These are phyloP conservation scores for Xylariaceae sp. DNA, from an alignment of 2,329 filamentous ascomycete genomes.

Conservation along the genomic window DNA sequence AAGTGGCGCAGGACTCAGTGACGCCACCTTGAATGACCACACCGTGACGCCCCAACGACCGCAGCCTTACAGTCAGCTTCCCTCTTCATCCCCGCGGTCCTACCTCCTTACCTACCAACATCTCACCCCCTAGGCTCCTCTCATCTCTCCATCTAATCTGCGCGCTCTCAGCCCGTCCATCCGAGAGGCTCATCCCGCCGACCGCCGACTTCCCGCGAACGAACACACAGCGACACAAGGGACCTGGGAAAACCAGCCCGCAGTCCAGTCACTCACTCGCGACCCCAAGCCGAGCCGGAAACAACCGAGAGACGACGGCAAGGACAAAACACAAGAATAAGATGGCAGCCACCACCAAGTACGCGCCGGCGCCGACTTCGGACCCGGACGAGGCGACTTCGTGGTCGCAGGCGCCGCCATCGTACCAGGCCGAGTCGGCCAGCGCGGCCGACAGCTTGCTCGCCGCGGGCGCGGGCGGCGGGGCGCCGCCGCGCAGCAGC, in stretches of 20 bases:
- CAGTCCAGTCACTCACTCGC: no score
- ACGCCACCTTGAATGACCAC: conserved; percentile 2
- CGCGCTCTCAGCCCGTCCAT: no score
- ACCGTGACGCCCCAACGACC: not conserved
- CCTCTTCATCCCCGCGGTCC: not conserved
- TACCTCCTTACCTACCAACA: no score
- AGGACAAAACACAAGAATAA: no score
- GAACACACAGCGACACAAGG: no score
- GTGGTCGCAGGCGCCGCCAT: conserved; percentile 65
- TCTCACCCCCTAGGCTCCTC: not conserved
- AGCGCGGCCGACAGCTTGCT: conserved; percentile 46
- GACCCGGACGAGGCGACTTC: conserved; percentile 72
- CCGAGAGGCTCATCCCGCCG: no score
- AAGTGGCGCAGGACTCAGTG: not conserved
- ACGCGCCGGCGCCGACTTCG: conserved; percentile 73
- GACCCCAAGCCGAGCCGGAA: no score
- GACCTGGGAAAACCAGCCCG: no score
- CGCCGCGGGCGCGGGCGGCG: conserved; percentile 52
- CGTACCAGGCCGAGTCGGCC: conserved; percentile 57
- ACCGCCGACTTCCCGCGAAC: no score
- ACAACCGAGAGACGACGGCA: no score
- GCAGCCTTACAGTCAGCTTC: not conserved
- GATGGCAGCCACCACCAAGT: conserved; percentile 75
- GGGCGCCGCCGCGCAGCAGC: conserved; percentile 60
- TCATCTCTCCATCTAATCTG: no score